A percentile compares a stretch with the other conserved stretches of the same genome.
These are phyloP conservation scores for Chlamydomonas eustigma DNA, from an alignment of 139 green algal genomes.

Conservation along the genomic window DNA sequence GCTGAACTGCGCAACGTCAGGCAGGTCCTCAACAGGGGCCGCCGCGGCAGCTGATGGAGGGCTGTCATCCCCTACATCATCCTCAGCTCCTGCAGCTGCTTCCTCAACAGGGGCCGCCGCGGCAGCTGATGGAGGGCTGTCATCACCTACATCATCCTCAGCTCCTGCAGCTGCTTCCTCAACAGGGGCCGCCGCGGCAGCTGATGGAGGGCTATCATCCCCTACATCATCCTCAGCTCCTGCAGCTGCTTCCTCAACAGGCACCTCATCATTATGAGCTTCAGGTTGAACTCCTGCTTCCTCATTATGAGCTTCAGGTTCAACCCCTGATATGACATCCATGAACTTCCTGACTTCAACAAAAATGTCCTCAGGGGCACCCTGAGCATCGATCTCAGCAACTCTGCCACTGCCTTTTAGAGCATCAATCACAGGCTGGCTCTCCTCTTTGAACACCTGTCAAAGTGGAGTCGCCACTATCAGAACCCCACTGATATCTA, in stretches of 20 bases:
- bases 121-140: background rate
- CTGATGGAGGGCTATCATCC: background rate
- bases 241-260: background rate
- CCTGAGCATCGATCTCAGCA: conserved; percentile 30
- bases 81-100: background rate
- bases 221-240: background rate
- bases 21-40: no score
- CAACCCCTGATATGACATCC: conserved; percentile 17
- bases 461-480: no score
- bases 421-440: conserved; percentile 37
- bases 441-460: conserved; percentile 32
- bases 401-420: conserved; percentile 25
- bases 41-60: background rate
- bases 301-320: background rate
- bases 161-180: background rate
- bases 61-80: background rate
- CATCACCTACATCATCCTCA: background rate
- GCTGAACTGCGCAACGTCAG: background rate
- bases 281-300: no score
- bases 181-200: no score
- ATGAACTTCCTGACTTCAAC: conserved; percentile 23
- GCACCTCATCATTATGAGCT: no score
- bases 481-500: no score
- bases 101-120: background rate
- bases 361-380: conserved; percentile 25